These are phyloP conservation scores for Capronia americana DNA, from an alignment of 2,329 filamentous ascomycete genomes.

Conservation along the genomic window DNA sequence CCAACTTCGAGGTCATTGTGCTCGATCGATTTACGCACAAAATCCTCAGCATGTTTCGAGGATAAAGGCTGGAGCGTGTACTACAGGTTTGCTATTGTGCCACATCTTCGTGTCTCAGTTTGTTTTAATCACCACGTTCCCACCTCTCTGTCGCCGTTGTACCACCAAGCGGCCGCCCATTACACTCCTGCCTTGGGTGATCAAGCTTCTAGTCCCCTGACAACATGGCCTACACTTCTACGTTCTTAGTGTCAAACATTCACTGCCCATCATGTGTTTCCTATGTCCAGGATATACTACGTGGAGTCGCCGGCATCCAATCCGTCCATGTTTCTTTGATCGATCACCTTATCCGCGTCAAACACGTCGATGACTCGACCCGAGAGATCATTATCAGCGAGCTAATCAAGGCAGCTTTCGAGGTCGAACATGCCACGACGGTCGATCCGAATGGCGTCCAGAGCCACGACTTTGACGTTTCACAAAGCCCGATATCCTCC, in stretches of 20 bases:
- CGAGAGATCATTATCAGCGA: constrained; percentile 46
- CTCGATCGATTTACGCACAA: constrained; percentile 32
- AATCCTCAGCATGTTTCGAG: constrained; percentile 17
- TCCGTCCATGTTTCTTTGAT: constrained; percentile 52
- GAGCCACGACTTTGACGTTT: constrained; percentile 47
- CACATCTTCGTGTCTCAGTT: background rate
- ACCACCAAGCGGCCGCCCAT: background rate
- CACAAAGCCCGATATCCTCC: constrained; percentile 18
- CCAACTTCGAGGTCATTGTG: constrained; percentile 14
- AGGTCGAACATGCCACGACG: constrained; percentile 54
- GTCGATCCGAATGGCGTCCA: constrained; percentile 44
- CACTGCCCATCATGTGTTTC: constrained; percentile 57
- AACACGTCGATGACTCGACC: constrained; percentile 45
- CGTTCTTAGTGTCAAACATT: constrained; percentile 56
- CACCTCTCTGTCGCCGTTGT: background rate
- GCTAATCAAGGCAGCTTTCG: constrained; percentile 55
- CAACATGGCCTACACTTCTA: constrained; percentile 41
- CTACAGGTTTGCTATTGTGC: constrained; percentile 19
- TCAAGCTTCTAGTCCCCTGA: background rate
- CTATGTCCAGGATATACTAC: constrained; percentile 53
- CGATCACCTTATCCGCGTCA: constrained; percentile 52
- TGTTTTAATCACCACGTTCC: background rate
- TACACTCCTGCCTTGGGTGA: constrained; percentile 3
- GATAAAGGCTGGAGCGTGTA: constrained; percentile 9
- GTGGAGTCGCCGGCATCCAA: constrained; percentile 45